These are phyloP conservation scores for Spencermartinsiella ligniputridi DNA, from an alignment of 1,139 yeast species.

Conservation along the genomic window DNA sequence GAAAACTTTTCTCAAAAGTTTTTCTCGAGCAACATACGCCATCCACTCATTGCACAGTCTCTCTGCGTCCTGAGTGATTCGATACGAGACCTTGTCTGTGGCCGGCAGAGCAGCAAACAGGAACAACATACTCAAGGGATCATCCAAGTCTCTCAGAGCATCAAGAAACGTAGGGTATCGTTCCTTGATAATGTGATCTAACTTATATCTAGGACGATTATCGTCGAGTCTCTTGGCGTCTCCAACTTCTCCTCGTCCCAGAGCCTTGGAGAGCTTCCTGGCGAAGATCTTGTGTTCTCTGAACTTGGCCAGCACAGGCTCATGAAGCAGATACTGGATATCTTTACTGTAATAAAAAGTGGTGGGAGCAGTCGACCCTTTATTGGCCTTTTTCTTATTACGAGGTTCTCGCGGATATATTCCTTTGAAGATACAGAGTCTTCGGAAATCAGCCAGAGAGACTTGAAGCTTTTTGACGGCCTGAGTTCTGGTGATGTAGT, in stretches of 20 bases:
- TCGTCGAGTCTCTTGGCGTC: constrained; percentile 84
- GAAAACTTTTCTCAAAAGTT: constrained; percentile 79
- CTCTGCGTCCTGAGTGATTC: constrained; percentile 82
- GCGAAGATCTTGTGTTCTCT: constrained; percentile 95
- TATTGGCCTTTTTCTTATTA: constrained; percentile 93
- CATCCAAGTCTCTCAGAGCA: constrained; percentile 90
- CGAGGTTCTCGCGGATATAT: constrained; percentile 88
- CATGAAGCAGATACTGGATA: constrained; percentile 91
- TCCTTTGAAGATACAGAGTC: constrained; percentile 96
- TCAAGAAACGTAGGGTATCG: constrained; percentile 93
- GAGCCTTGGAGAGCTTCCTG: constrained; percentile 80
- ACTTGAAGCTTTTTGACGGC: constrained; percentile 91
- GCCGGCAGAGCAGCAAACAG: constrained; percentile 94
- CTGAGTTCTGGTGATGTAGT: constrained; percentile 90
- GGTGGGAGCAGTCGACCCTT: constrained; percentile 93
- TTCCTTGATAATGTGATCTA: constrained; percentile 89
- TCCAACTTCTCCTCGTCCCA: constrained; percentile 86
- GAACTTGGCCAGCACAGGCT: constrained; percentile 86
- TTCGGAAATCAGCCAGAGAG: constrained; percentile 95
- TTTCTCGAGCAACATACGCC: constrained; percentile 85
- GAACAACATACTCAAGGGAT: constrained; percentile 91
- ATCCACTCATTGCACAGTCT: constrained; percentile 90
- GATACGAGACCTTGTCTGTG: constrained; percentile 72
- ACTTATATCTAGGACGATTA: constrained; percentile 76
- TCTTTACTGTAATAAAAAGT: constrained; percentile 94